Evolutionary conservation across 2,329 filamentous ascomycete genomes (phyloP), one percentile per base, ranked within the genome.

Genomic region (Fusarium mangiferae): DNA sequence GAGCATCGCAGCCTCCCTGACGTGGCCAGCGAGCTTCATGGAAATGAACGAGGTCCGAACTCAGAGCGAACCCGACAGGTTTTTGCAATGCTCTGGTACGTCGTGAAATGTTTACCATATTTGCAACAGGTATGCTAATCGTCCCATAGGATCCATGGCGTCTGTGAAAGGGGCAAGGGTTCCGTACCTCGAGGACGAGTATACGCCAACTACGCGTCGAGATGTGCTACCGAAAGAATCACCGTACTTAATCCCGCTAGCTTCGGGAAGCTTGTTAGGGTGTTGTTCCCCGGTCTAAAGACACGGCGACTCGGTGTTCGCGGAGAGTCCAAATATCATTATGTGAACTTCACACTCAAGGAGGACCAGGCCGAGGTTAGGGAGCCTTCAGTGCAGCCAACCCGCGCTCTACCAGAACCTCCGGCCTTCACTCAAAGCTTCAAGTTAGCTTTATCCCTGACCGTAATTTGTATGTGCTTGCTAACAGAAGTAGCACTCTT

Each of bases 271-370:
- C 90, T 99, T 48, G 96, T 99, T 39, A 91, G 96, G 38, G 96
- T 99, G 44, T 93, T 99, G 58, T 99, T 98, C 78, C 96, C 96
- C 0, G 96, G 95, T 46, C 92, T 99, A 28, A 96, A 97, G 83
- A 99, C 96, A 38, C 90, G 96, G 67, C 90, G 96, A 73, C 87
- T 99, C 18, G 96, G 96, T 72, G 95, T 98, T 52, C 91, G 96
- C 60, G 96, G 96, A 73, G 96, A 98, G 84, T 99, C 96, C 20
- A 99, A 99, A 81, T 99, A 99, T 82, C 96, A 99, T 83, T 99
- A 99, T 79, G 90, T 92, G 52, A 91, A 91, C 78, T 92, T 92
- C 77, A 85, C 85, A 18, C 82, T 92, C 57, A 83, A 85, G 46
- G 90, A 91, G 57, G 90, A 91, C 66, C 84, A 88, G 61, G 82